Evolutionary conservation across 768 basidiomycete genomes (phyloP).

Genomic region (Mycena crocata): DNA sequence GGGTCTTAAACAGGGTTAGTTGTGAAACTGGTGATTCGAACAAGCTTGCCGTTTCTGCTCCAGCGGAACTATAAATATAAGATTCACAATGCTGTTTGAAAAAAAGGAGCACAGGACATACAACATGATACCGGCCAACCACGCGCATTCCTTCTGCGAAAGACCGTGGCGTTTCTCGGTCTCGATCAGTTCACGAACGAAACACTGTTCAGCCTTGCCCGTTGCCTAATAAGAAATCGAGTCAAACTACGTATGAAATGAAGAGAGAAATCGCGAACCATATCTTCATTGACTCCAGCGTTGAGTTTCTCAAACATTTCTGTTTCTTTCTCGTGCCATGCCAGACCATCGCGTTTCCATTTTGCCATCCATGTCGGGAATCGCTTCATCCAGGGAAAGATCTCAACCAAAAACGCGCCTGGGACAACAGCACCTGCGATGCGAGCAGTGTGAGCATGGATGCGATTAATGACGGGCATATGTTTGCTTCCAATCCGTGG

Average conservation of each 20-base stretch:
- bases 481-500: not conserved
- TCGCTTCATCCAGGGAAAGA: slow-evolving; percentile 47
- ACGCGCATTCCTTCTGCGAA: not conserved
- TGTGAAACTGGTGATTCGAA: not conserved
- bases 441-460: slow-evolving; percentile 7
- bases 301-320: not conserved
- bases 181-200: not conserved
- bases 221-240: not conserved
- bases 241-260: not conserved
- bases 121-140: slow-evolving; percentile 7
- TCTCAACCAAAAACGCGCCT: slow-evolving; percentile 50
- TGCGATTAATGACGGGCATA: not conserved
- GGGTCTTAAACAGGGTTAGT: not conserved
- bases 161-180: not conserved
- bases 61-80: not conserved
- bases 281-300: not conserved
- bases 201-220: not conserved
- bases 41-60: not conserved
- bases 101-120: not conserved
- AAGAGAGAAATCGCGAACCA: not conserved
- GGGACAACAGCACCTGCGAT: slow-evolving; percentile 48
- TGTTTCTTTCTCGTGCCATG: slow-evolving; percentile 37
- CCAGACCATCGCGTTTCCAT: slow-evolving; percentile 43
- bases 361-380: slow-evolving; percentile 43
- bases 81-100: not conserved